Evolutionary conservation across 768 basidiomycete species (phyloP).

Genomic region (Leccinum incarnatum): DNA sequence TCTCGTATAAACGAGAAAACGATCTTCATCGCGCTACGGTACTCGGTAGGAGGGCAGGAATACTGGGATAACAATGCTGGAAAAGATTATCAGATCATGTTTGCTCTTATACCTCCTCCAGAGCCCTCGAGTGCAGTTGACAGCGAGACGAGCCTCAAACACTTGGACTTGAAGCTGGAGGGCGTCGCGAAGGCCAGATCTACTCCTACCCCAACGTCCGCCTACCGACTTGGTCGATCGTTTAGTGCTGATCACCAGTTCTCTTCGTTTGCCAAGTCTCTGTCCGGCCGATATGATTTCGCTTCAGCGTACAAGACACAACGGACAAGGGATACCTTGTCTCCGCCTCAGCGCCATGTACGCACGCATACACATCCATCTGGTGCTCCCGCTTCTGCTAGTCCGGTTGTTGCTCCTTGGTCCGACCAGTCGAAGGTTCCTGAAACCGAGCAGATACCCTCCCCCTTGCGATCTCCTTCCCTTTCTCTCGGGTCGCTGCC

Average conservation of each 20-base stretch:
- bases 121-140: slow-evolving; percentile 32
- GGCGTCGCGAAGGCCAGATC: slow-evolving; percentile 46
- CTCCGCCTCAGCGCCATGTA: slow-evolving; percentile 20
- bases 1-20: slow-evolving; percentile 79
- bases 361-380: slow-evolving; percentile 53
- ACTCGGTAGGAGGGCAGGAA: slow-evolving; percentile 66
- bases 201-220: slow-evolving; percentile 12
- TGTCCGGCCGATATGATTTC: slow-evolving; percentile 60
- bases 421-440: slow-evolving; percentile 10
- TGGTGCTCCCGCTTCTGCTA: slow-evolving; percentile 36
- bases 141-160: slow-evolving; percentile 47
- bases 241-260: slow-evolving; percentile 28
- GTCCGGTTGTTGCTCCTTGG: slow-evolving; percentile 41
- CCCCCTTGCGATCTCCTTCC: slow-evolving; percentile 1
- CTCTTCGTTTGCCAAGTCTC: slow-evolving; percentile 33
- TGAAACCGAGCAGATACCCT: not conserved
- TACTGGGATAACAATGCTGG: slow-evolving; percentile 92
- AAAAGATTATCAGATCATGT: slow-evolving; percentile 74
- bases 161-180: slow-evolving; percentile 67
- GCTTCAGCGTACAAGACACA: slow-evolving; percentile 47
- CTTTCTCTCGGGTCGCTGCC: slow-evolving; percentile 26
- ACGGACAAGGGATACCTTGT: slow-evolving; percentile 7
- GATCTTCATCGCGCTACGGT: slow-evolving; percentile 75
- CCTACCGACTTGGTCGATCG: slow-evolving; percentile 20
- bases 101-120: slow-evolving; percentile 37